These are phyloP conservation scores for Amyloporia xantha DNA, from an alignment of 768 basidiomycete species.

Conservation along the genomic window DNA sequence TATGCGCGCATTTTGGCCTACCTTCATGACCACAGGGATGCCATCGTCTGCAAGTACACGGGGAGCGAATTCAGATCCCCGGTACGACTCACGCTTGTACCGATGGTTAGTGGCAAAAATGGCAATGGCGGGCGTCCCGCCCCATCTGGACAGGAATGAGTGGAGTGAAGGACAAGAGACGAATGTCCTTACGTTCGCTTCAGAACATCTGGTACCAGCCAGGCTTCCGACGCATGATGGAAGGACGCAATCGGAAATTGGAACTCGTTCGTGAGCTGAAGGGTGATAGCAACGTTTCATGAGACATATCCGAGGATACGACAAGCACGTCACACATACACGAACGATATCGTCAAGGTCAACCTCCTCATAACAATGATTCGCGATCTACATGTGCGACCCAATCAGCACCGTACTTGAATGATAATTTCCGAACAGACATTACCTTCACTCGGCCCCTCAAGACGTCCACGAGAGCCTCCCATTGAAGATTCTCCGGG, in stretches of 20 bases:
- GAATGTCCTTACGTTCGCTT: slow-evolving; percentile 49
- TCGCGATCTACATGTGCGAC: slow-evolving; percentile 45
- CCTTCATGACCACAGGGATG: slow-evolving; percentile 73
- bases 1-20: slow-evolving; percentile 13
- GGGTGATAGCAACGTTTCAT: not conserved
- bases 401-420: slow-evolving; percentile 1
- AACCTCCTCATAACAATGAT: slow-evolving; percentile 68
- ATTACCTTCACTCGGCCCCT: slow-evolving; percentile 78
- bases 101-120: slow-evolving; percentile 58
- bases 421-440: not conserved
- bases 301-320: too few relatives aligned
- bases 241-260: slow-evolving; percentile 71
- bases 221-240: slow-evolving; percentile 79
- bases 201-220: slow-evolving; percentile 71
- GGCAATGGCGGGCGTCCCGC: slow-evolving; percentile 66
- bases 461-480: slow-evolving; percentile 75
- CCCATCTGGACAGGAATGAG: slow-evolving; percentile 32
- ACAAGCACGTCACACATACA: slow-evolving; percentile 33
- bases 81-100: slow-evolving; percentile 77
- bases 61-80: slow-evolving; percentile 75
- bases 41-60: slow-evolving; percentile 64
- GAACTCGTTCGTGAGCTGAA: slow-evolving; percentile 76
- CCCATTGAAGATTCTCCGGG: slow-evolving; percentile 68
- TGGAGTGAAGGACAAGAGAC: not conserved
- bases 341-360: slow-evolving; percentile 69